Evolutionary conservation across 2,329 filamentous ascomycete species (phyloP).

Genomic region (Talaromyces rugulosus): DNA sequence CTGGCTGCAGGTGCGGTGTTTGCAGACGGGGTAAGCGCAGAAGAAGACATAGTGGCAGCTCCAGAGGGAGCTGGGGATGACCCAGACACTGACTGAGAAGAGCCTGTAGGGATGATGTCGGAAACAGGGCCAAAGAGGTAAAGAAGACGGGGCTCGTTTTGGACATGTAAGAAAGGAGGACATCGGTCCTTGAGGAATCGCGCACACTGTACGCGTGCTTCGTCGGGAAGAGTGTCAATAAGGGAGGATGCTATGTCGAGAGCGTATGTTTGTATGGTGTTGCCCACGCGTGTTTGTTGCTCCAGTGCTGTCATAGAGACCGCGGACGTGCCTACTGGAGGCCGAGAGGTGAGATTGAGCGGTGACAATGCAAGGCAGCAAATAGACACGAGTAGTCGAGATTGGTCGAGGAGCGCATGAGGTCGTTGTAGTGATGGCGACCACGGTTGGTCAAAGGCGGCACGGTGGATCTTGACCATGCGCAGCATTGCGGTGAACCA

Average conservation of each 20-base stretch:
- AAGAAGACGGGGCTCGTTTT: slow-evolving; percentile 36
- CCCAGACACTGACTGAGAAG: slow-evolving; percentile 23
- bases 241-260: slow-evolving; percentile 43
- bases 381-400: slow-evolving; percentile 34
- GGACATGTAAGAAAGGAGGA: slow-evolving; percentile 32
- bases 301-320: slow-evolving; percentile 18
- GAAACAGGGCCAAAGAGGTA: slow-evolving; percentile 39
- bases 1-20: slow-evolving; percentile 20
- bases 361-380: slow-evolving; percentile 39
- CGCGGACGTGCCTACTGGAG: slow-evolving; percentile 26
- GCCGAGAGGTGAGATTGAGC: slow-evolving; percentile 25
- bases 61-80: slow-evolving; percentile 30
- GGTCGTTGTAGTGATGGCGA: slow-evolving; percentile 20
- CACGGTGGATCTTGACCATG: slow-evolving; percentile 37
- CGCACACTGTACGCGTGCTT: slow-evolving; percentile 38
- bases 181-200: slow-evolving; percentile 41
- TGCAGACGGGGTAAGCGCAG: slow-evolving; percentile 20
- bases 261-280: slow-evolving; percentile 36
- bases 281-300: slow-evolving; percentile 26
- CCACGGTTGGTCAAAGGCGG: slow-evolving; percentile 27
- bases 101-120: slow-evolving; percentile 16
- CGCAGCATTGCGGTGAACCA: slow-evolving; percentile 40
- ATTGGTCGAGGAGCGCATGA: slow-evolving; percentile 28
- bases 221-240: slow-evolving; percentile 42
- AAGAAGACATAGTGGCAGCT: slow-evolving; percentile 19